Conservation (phyloP, 2,329 filamentous ascomycete genomes). For the Penicillium paneum region DNA sequence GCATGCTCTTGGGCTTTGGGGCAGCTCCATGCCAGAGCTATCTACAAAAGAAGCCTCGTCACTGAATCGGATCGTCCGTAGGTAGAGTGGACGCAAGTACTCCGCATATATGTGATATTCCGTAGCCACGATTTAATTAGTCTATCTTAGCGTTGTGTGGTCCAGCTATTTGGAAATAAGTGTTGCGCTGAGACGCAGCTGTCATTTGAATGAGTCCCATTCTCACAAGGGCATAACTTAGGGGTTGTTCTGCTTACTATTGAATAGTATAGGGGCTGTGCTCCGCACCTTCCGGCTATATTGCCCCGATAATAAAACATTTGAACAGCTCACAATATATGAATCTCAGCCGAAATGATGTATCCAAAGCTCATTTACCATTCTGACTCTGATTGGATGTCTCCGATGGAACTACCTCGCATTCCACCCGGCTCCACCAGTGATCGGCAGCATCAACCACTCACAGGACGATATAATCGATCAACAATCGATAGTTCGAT, state of each 20-base stretch:
- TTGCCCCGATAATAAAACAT: neutral
- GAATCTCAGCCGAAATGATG: slow-evolving; percentile 7
- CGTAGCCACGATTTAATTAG: neutral
- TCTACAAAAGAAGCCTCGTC: slow-evolving; percentile 29
- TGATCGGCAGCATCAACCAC: slow-evolving; percentile 7
- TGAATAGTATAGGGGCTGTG: neutral
- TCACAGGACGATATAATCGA: slow-evolving; percentile 5
- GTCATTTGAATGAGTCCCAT: neutral
- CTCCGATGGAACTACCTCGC: neutral
- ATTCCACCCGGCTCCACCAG: neutral
- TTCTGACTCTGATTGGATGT: neutral
- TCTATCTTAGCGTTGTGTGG: no score
- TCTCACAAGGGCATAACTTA: neutral
- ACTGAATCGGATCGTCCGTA: slow-evolving; percentile 10
- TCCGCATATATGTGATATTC: neutral
- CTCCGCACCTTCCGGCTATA: neutral
- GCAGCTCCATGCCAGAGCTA: slow-evolving; percentile 35
- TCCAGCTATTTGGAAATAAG: neutral
- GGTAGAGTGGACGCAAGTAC: neutral
- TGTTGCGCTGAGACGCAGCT: neutral
- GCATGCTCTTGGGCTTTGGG: slow-evolving; percentile 37
- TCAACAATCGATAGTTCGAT: slow-evolving; percentile 22
- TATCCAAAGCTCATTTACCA: slow-evolving; percentile 1
- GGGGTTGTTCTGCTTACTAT: no score
- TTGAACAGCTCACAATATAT: neutral